Evolutionary conservation across 2,329 filamentous ascomycete genomes (phyloP), one percentile per base, ranked within the genome.

Genomic region (Ceratocystis colombiana): DNA sequence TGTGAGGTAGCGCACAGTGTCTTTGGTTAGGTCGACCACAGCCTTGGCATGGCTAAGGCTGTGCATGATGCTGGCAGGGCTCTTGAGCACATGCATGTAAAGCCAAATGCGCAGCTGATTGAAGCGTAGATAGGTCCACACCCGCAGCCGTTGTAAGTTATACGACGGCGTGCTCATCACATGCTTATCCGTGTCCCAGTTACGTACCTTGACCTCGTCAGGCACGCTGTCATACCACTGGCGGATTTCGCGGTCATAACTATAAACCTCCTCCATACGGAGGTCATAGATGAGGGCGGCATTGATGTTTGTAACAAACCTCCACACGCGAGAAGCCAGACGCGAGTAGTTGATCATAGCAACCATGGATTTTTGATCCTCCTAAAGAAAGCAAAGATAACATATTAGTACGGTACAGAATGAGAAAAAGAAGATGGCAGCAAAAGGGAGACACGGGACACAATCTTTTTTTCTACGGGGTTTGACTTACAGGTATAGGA

Each of bases 31-130:
- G 68, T 88, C 85, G 37, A 91, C 87, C 0, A 84, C 88, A 0
- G 82, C 88, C 71, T 89, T 85, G 2, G 91, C 91, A 69, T 89
- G 86, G 3, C 79, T 76, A 63, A 86, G 81, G 72, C 96, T 88
- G 67, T 87, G 83, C 76, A 88, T 84, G 71, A 96, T 96, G 71
- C 87, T 92, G 12, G 85, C 88, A 2, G 89, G 85, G 20, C 88
- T 93, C 74, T 96, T 90, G 7, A 97, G 78, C 2, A 96, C 86
- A 0, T 91, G 91, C 0, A 90, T 89, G 74, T 95, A 92, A 33
- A 96, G 88, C 73, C 90, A 85, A 67, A 92, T 94, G 4, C 92
- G 88, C 76, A 96, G 89, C 77, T 96, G 91, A 71, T 96, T 96
- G 53, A 90, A 84, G 48, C 92, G 85, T 17, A 96, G 78, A 73